Percentiles rank a stretch among this genome's conserved stretches.
Evolutionary conservation across 257 asterid genomes (phyloP).

Genomic region (Solanum bukasovii): DNA sequence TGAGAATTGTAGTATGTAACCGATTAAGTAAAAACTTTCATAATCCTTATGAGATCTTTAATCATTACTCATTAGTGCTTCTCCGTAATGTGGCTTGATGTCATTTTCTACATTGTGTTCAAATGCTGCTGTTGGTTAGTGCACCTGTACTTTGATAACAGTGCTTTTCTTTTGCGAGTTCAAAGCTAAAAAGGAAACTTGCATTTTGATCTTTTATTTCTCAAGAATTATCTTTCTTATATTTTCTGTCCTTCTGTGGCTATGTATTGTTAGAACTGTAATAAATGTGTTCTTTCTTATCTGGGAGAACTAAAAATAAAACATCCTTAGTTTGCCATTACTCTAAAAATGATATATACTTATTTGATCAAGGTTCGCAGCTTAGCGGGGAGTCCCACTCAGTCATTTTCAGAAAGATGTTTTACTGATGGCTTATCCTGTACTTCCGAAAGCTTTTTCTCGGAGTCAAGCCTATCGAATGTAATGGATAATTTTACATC

Average conservation of each 20-base stretch:
- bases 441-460: slow-evolving; percentile 33
- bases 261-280: background rate
- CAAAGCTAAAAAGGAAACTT: background rate
- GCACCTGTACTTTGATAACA: background rate
- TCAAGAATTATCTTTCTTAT: background rate
- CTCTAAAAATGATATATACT: background rate
- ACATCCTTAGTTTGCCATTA: background rate
- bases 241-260: background rate
- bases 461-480: slow-evolving; percentile 17
- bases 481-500: slow-evolving; percentile 12
- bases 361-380: slow-evolving; percentile 26
- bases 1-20: background rate
- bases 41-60: background rate
- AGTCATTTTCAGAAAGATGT: slow-evolving; percentile 27
- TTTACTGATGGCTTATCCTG: slow-evolving; percentile 33
- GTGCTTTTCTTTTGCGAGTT: background rate
- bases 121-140: background rate
- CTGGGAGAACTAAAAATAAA: background rate
- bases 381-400: slow-evolving; percentile 30
- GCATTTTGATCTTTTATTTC: background rate
- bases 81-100: background rate
- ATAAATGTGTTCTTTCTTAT: background rate
- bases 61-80: background rate
- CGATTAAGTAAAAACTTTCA: background rate
- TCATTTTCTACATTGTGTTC: background rate